phyloP scores from a whole-genome alignment of 2,329 filamentous ascomycete genomes.

The Colletotrichum abscissum region DNA sequence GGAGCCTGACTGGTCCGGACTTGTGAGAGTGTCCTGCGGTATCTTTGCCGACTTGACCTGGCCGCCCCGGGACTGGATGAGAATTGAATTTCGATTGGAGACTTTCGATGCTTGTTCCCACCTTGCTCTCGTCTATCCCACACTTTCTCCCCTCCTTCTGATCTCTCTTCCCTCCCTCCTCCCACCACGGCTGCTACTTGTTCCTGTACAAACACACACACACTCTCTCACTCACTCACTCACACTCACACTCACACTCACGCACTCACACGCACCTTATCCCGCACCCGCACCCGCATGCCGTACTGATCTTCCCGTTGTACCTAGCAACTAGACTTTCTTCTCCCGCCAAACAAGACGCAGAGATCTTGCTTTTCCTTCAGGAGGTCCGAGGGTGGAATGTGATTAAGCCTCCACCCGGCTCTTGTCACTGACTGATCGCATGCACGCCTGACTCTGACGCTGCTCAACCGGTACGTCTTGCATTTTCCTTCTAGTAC shows the following conservation, averaged over 20 bases:
- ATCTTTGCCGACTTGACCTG: constrained; percentile 24
- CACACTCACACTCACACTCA: neutral
- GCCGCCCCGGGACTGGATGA: neutral
- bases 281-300: constrained; percentile 14
- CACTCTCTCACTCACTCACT: too few relatives aligned
- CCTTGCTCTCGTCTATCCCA: constrained; percentile 18
- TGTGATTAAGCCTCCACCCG: constrained; percentile 30
- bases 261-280: constrained; percentile 2
- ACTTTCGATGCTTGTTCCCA: neutral
- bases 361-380: constrained; percentile 33
- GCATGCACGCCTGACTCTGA: constrained; percentile 34
- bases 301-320: constrained; percentile 21
- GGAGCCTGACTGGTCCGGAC: constrained; percentile 32
- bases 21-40: constrained; percentile 7
- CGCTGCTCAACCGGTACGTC: constrained; percentile 32
- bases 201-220: neutral
- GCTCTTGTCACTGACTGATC: constrained; percentile 34
- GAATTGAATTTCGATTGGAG: constrained; percentile 5
- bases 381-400: constrained; percentile 35
- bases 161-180: constrained; percentile 10
- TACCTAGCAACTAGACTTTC: constrained; percentile 35
- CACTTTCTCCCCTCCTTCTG: constrained; percentile 15
- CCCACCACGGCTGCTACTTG: neutral
- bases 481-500: constrained; percentile 13
- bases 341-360: constrained; percentile 27